phyloP scores from a whole-genome alignment of 1,139 yeast genomes.

The Hyphopichia fennica region DNA sequence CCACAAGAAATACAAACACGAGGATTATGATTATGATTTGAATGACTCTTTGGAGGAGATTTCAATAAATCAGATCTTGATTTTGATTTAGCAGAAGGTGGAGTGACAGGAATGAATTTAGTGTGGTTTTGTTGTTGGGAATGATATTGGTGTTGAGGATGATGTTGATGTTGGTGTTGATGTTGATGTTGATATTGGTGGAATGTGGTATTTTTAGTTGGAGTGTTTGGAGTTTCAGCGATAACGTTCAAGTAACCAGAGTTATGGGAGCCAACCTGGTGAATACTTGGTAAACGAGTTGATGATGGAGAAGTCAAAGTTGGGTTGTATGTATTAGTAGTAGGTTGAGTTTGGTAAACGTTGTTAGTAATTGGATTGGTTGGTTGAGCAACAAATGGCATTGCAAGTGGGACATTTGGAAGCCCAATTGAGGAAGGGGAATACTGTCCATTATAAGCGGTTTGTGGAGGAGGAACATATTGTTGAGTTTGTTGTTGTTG shows the following conservation, averaged over 20 bases:
- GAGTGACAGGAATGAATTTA: slow-evolving; percentile 45
- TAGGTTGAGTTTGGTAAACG: background rate
- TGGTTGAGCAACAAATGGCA: slow-evolving; percentile 3
- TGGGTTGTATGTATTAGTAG: slow-evolving; percentile 8
- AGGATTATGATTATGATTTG: slow-evolving; percentile 23
- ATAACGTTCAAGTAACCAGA: slow-evolving; percentile 8
- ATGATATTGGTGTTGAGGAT: slow-evolving; percentile 4
- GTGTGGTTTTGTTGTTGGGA: slow-evolving; percentile 10
- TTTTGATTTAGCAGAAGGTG: slow-evolving; percentile 38
- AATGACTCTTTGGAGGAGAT: slow-evolving; percentile 33
- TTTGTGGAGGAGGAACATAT: background rate
- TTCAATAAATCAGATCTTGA: slow-evolving; percentile 29
- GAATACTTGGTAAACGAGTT: slow-evolving; percentile 10
- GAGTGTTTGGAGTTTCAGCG: slow-evolving; percentile 13
- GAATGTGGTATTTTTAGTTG: slow-evolving; percentile 10
- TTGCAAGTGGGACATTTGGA: slow-evolving; percentile 8
- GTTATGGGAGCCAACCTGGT: slow-evolving; percentile 7
- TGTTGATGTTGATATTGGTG: slow-evolving; percentile 12
- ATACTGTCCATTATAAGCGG: background rate
- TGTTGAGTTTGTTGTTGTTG: slow-evolving; percentile 4
- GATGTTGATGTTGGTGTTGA: slow-evolving; percentile 6
- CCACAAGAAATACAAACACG: slow-evolving; percentile 89
- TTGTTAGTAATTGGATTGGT: too few species aligned
- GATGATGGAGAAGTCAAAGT: slow-evolving; percentile 13
- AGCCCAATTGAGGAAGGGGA: background rate